Evolutionary conservation across 148 eudicot genomes (phyloP), one percentile per base, ranked within the genome.

Genomic region (Beta vulgaris): DNA sequence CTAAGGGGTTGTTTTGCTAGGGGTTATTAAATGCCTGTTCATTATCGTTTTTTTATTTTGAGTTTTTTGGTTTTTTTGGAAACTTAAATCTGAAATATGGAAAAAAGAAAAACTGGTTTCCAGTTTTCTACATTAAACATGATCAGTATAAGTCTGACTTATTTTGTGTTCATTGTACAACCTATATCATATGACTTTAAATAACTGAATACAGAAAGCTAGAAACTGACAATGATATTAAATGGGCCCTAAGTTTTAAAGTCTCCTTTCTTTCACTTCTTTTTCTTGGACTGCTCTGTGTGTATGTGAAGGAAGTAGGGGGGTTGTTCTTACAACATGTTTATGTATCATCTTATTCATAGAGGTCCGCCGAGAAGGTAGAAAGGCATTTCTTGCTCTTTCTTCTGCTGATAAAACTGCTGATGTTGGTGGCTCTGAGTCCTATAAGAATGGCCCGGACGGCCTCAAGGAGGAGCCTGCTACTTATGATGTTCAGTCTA

Each of bases 291-390:
- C n/a, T n/a, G n/a, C n/a, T n/a, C n/a, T n/a, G n/a, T n/a, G n/a
- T n/a, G n/a, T n/a, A 8, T 46, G 18, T 46, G 51, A 46, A 19
- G 4, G 51, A 19, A 46, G 21, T 16, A 19, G 16, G 51, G 51
- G 16, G 51, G 51, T 46, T 51, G 55, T 51, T 51, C 28, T 14
- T 57, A 61, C 34, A 35, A 9, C 29, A 26, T 40, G 15, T 58
- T 61, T 60, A 37, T 15, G 14, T 66, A 19, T 49, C 36, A 32
- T 31, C 48, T 21, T 40, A 60, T 70, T 42, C 18, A 55, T 43
- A 94, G 98, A 86, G 82, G 87, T 83, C 68, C 94, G 91, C 19
- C 85, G 91, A 74, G 91, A 91, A 87, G 95, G 91, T 76, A 85
- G 95, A 67, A 91, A 90, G 79, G 91, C 97, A 70, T 90, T 94